Evolutionary conservation across 345 rosid species (phyloP).

Genomic region (Salix arbutifolia): DNA sequence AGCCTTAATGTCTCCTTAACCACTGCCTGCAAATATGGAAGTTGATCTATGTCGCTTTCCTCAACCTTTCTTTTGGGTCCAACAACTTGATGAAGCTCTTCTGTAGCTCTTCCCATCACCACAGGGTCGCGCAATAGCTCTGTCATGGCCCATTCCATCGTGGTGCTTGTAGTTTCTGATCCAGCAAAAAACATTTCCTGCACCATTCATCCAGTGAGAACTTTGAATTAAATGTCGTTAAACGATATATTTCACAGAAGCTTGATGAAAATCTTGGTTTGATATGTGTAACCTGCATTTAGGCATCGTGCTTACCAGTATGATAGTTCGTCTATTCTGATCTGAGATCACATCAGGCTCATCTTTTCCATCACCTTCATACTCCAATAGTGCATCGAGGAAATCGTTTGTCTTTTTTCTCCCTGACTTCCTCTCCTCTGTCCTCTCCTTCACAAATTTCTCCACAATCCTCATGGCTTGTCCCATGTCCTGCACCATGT

Average conservation of each 20-base stretch:
- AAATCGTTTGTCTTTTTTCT: conserved; percentile 3
- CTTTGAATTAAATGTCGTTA: background rate
- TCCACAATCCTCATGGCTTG: conserved; percentile 6
- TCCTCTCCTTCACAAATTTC: conserved; percentile 18
- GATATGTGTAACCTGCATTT: background rate
- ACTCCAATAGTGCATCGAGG: conserved; percentile 16
- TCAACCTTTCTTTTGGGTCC: conserved; percentile 4
- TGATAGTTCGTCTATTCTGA: conserved; percentile 1
- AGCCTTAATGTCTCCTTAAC: conserved; percentile 2
- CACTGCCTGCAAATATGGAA: conserved; percentile 13
- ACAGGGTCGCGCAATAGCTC: conserved; percentile 14
- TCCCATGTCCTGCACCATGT: conserved; percentile 17
- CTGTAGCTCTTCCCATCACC: conserved; percentile 10
- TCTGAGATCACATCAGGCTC: conserved; percentile 7
- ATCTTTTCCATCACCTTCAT: conserved; percentile 12
- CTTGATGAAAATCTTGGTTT: background rate
- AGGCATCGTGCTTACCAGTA: conserved; percentile 6
- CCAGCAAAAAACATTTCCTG: conserved; percentile 21
- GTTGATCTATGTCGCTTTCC: conserved; percentile 9
- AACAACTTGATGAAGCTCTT: conserved; percentile 11
- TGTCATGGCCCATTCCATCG: conserved; percentile 15
- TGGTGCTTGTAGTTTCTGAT: conserved; percentile 15
- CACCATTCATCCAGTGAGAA: background rate
- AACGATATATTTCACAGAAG: background rate
- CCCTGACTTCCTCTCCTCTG: background rate